A percentile compares a stretch with the other conserved stretches of the same genome.
Evolutionary conservation across 2,329 filamentous ascomycete genomes (phyloP).

Genomic region (Verticillium nonalfalfae): DNA sequence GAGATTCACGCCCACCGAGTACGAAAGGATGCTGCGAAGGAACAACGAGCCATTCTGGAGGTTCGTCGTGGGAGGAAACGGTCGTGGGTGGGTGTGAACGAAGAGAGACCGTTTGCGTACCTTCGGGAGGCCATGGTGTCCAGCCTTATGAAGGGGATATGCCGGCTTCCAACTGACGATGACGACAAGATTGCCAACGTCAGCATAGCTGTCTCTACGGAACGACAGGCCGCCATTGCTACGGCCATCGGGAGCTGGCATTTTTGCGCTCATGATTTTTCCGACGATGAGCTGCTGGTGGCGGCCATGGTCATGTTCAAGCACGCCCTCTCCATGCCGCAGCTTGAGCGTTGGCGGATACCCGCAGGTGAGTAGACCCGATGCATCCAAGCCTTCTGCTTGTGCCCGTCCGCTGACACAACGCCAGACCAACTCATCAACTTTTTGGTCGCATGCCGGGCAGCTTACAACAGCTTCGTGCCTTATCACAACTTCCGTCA

Average conservation of each 20-base stretch:
- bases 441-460: constrained; percentile 82
- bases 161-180: constrained; percentile 56
- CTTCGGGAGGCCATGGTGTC: constrained; percentile 91
- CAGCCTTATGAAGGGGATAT: constrained; percentile 82
- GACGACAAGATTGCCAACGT: constrained; percentile 58
- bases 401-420: constrained; percentile 28
- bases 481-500: constrained; percentile 98
- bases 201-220: constrained; percentile 60
- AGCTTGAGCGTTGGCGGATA: constrained; percentile 75
- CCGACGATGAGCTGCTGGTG: constrained; percentile 84
- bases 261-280: constrained; percentile 85
- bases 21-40: constrained; percentile 67
- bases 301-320: constrained; percentile 84
- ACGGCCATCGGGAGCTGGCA: constrained; percentile 71
- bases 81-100: constrained; percentile 85
- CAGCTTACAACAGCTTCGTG: constrained; percentile 94
- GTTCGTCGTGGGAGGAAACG: constrained; percentile 72
- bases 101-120: constrained; percentile 83
- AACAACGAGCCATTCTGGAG: constrained; percentile 66
- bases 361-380: constrained; percentile 56
- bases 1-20: constrained; percentile 80
- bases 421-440: constrained; percentile 67
- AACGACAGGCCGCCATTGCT: constrained; percentile 61
- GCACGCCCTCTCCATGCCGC: constrained; percentile 77
- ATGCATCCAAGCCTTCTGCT: constrained; percentile 11